A percentile compares a stretch with the other conserved stretches of the same genome.
Conservation (phyloP, 2,329 filamentous ascomycete genomes). For the Alternaria hordeiaustralica region DNA sequence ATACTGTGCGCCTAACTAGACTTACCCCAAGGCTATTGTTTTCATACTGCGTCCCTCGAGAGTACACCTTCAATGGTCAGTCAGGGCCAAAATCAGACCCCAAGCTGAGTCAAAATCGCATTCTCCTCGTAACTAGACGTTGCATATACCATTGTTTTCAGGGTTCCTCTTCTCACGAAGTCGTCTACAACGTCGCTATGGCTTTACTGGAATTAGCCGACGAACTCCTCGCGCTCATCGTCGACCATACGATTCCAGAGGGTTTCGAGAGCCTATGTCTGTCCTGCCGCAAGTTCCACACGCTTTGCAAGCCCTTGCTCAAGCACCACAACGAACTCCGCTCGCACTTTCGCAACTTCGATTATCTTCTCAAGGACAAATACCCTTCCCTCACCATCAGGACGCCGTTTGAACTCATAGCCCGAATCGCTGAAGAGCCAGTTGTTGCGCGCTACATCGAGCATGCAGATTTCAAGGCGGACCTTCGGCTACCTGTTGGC, state of each 20-base stretch:
- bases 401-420: slow-evolving; percentile 18
- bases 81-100: not conserved
- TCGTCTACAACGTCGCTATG: not conserved
- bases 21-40: not conserved
- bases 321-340: slow-evolving; percentile 18
- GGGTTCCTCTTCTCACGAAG: not conserved
- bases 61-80: not conserved
- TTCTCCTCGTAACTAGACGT: not conserved
- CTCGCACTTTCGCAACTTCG: slow-evolving; percentile 17
- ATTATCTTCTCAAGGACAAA: slow-evolving; percentile 9
- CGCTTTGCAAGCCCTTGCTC: slow-evolving; percentile 20
- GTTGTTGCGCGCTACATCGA: slow-evolving; percentile 21
- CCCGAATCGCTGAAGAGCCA: slow-evolving; percentile 21
- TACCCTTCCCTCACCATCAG: slow-evolving; percentile 12
- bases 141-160: not conserved
- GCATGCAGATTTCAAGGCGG: slow-evolving; percentile 18
- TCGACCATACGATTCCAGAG: not conserved
- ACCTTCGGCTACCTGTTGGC: slow-evolving; percentile 10
- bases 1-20: not conserved
- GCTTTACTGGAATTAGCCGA: not conserved
- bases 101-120: not conserved
- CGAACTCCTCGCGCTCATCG: not conserved
- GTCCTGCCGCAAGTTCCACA: slow-evolving; percentile 15
- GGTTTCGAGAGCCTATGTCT: slow-evolving; percentile 20
- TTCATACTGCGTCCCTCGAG: not conserved